Percentiles rank a stretch among this genome's conserved stretches.
Conservation (phyloP, 176 grass and related monocot species). For the Oryza australiensis region DNA sequence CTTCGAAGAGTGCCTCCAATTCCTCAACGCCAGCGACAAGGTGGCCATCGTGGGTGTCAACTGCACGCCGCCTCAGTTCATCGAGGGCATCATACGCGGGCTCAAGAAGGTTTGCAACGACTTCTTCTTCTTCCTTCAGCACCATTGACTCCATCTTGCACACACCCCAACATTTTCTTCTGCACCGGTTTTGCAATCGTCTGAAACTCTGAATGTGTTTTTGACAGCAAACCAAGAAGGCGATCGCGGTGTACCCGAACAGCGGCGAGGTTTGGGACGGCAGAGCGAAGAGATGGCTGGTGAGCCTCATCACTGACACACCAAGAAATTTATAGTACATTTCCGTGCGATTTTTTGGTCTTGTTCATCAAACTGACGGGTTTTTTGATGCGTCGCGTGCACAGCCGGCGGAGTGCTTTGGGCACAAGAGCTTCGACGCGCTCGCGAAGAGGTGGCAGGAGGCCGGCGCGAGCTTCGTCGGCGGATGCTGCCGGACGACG, state of each 20-base stretch:
- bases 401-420: constrained; percentile 58
- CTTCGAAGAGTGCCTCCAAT: constrained; percentile 56
- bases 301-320: constrained; percentile 37
- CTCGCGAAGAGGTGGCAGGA: constrained; percentile 61
- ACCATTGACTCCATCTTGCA: not conserved
- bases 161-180: not conserved
- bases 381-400: not conserved
- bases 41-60: constrained; percentile 70
- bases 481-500: constrained; percentile 79
- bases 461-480: constrained; percentile 64
- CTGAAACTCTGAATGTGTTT: not conserved
- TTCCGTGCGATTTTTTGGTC: not conserved
- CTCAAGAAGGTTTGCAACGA: constrained; percentile 58
- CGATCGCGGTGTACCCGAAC: constrained; percentile 80
- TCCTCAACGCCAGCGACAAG: constrained; percentile 59
- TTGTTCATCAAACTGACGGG: not conserved
- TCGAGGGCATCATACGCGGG: constrained; percentile 61
- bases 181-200: not conserved
- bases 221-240: constrained; percentile 67
- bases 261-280: constrained; percentile 86
- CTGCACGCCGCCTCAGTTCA: constrained; percentile 71
- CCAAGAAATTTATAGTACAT: not conserved
- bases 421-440: constrained; percentile 57
- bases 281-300: constrained; percentile 76
- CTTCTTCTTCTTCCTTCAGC: not conserved